phyloP scores from a whole-genome alignment of 352 stramenopile genomes.

The Pythium utonaiense region DNA sequence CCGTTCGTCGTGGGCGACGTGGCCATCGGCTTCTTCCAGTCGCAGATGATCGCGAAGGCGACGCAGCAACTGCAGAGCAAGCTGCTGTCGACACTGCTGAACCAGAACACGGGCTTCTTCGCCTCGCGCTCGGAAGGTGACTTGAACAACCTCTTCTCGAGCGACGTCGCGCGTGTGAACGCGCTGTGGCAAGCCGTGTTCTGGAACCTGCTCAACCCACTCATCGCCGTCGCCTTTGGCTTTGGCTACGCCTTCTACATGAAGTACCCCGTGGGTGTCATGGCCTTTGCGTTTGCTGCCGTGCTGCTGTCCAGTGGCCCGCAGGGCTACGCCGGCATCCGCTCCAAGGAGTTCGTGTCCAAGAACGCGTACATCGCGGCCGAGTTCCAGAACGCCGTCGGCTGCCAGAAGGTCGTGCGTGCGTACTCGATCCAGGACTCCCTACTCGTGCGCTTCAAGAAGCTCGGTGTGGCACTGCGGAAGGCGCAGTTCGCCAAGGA shows the following conservation, averaged over 20 bases:
- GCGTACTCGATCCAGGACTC: too few species aligned
- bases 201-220: constrained; percentile 78
- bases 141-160: constrained; percentile 83
- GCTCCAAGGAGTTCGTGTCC: too few species aligned
- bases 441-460: too few species aligned
- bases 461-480: too few species aligned
- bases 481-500: too few species aligned
- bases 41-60: constrained; percentile 85
- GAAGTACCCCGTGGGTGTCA: constrained; percentile 64
- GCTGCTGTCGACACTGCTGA: constrained; percentile 69
- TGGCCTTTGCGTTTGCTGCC: constrained; percentile 72
- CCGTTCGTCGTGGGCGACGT: constrained; percentile 81
- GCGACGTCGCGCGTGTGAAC: constrained; percentile 78
- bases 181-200: constrained; percentile 80
- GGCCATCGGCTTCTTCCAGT: constrained; percentile 79
- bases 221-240: constrained; percentile 66
- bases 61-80: constrained; percentile 66
- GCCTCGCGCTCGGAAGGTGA: constrained; percentile 77
- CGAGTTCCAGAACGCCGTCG: constrained; percentile 79
- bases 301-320: constrained; percentile 72
- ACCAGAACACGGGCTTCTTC: constrained; percentile 73
- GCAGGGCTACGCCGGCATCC: constrained; percentile 57
- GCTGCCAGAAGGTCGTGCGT: constrained; percentile 43
- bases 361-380: constrained; percentile 22
- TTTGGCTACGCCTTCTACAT: constrained; percentile 79